Evolutionary conservation across 805 yeast species (phyloP), one percentile per base, ranked within the genome.

Genomic region (Ogataea minuta): DNA sequence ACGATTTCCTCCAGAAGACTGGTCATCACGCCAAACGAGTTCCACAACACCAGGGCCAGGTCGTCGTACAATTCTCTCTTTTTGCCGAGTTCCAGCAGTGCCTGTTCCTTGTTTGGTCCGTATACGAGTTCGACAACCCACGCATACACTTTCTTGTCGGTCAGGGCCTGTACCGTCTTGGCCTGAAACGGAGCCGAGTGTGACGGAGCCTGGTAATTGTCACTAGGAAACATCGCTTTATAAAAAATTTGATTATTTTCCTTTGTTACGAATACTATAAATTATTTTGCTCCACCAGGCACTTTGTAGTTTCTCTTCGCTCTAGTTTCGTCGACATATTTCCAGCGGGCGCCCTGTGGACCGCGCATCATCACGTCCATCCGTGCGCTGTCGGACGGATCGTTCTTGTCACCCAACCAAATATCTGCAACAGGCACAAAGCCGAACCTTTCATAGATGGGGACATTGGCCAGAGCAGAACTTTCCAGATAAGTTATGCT

Each of bases 11-110:
- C 95, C 43, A 91, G 64, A 26, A 91, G 67, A 14, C 89, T 83
- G 2, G 98, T 82, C 95, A 93, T 89, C 9, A 91, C 97, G 21
- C 98, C 99, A 63, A 84, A 90, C 4, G 96, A 86, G 54, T 91
- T 82, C 99, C 99, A 91, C 43, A 91, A 67, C 4, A 91, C 95
- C 27, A 89, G 63, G 0, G 98, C 98, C 43, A 91, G 71, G 59
- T 91, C 98, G 43, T 89, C 97, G 57, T 86, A 91, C 56, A 88
- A 89, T 57, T 91, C 99, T 46, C 99, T 73, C 56, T 90, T 90
- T 59, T 93, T 87, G 8, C 98, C 97, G 31, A 91, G 70, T 59
- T 90, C 97, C 49, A 90, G 67, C 38, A 91, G 70, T 2, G 99
- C 98, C 55, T 91, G 87, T 55, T 93, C 99, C 53, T 95, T 80